Percentiles rank a stretch among this genome's conserved stretches.
phyloP scores from a whole-genome alignment of 2,329 filamentous ascomycete genomes.

The Cercospora sojina region DNA sequence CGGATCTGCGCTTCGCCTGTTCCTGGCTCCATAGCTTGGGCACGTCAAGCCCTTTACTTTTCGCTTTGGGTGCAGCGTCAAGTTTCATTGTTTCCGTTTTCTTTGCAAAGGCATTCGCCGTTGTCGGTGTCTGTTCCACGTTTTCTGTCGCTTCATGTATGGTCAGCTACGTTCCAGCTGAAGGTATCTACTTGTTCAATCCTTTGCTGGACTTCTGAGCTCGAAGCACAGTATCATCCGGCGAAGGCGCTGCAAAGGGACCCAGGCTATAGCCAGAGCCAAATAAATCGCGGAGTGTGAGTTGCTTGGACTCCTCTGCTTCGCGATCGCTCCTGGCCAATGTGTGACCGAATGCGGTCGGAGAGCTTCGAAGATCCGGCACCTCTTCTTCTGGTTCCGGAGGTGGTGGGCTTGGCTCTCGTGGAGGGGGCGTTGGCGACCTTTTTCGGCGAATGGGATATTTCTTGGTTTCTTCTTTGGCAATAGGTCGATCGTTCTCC shows the following conservation, averaged over 20 bases:
- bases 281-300: conserved; percentile 32
- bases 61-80: conserved; percentile 45
- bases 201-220: conserved; percentile 37
- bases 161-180: conserved; percentile 16
- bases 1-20: conserved; percentile 29
- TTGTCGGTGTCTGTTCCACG: conserved; percentile 22
- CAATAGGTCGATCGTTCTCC: conserved; percentile 27
- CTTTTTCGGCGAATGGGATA: conserved; percentile 35
- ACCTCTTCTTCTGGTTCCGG: conserved; percentile 29
- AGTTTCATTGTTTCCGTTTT: conserved; percentile 36
- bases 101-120: conserved; percentile 30
- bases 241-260: conserved; percentile 36
- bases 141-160: conserved; percentile 19
- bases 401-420: conserved; percentile 33
- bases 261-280: conserved; percentile 22
- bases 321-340: conserved; percentile 22
- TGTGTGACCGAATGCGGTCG: conserved; percentile 34
- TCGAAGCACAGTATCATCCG: conserved; percentile 35
- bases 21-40: conserved; percentile 33
- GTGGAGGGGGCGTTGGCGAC: conserved; percentile 33
- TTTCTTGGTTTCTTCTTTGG: conserved; percentile 68
- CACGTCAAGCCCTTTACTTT: conserved; percentile 80
- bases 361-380: conserved; percentile 34
- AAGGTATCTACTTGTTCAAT: conserved; percentile 30
- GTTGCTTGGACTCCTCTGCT: conserved; percentile 7